Evolutionary conservation across 2,329 filamentous ascomycete species (phyloP), one percentile per base, ranked within the genome.

Genomic region (Pseudocercospora cruenta): DNA sequence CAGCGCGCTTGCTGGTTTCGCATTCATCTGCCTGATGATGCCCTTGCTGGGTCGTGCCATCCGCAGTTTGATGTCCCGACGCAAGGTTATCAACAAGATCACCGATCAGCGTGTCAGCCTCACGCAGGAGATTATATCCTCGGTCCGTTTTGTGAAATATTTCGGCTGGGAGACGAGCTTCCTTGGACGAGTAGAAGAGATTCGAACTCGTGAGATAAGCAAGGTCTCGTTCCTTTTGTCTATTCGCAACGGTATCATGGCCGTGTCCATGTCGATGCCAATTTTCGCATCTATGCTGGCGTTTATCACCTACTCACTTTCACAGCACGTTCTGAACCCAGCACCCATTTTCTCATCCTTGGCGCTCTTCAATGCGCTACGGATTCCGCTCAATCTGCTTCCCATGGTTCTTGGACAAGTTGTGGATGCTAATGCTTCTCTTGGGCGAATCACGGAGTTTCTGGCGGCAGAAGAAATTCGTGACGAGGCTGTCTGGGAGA

Each of bases 141-240:
- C 93, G 0, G 94, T 97, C 24, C 88, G 94, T 26, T 97, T 98
- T 75, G 94, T 98, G 80, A 98, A 98, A 78, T 97, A 88, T 78
- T 98, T 97, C 76, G 94, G 93, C 7, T 98, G 94, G 94, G 94
- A 98, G 77, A 90, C 86, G 65, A 91, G 92, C 36, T 97, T 98
- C 75, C 82, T 97, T 12, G 84, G 88, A 59, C 88, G 93, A 14
- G 84, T 97, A 16, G 87, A 88, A 58, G 85, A 88, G 24, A 91
- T 96, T 67, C 88, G 94, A 65, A 84, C 84, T 60, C 86, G 85
- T 67, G 94, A 98, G 78, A 93, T 98, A 67, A 82, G 85, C 64
- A 87, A 90, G n/a, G 93, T 98, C 65, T 94, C 97, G 77, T 82
- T 93, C 14, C 81, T 98, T 54, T 82, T 98, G 28, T 88, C 91